Percentiles rank a stretch among this genome's conserved stretches.
These are phyloP conservation scores for Ganoderma multipileum DNA, from an alignment of 1,284 basidiomycete species.

Conservation along the genomic window DNA sequence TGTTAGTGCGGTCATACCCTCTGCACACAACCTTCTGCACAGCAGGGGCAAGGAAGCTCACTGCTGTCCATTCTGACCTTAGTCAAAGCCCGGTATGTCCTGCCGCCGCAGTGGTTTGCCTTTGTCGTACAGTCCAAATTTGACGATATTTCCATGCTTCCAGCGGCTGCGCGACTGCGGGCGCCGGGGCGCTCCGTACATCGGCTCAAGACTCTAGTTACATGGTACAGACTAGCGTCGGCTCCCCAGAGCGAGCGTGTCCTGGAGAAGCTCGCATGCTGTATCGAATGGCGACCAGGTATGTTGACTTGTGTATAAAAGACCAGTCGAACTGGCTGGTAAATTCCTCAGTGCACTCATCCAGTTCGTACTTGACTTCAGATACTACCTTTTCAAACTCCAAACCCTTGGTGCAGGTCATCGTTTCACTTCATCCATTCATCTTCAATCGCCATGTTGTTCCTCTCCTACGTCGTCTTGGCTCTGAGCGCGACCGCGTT, in stretches of 20 bases:
- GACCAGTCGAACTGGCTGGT: neutral
- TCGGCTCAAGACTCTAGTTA: neutral
- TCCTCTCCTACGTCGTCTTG: conserved; percentile 10
- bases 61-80: neutral
- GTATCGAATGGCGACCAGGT: neutral
- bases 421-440: neutral
- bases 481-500: conserved; percentile 8
- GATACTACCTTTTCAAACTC: neutral
- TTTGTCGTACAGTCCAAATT: neutral
- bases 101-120: conserved; percentile 5
- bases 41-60: neutral
- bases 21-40: neutral
- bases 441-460: neutral
- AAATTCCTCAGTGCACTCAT: neutral
- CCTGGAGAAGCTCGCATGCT: neutral
- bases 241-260: neutral
- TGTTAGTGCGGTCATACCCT: neutral
- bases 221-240: neutral
- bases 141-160: neutral
- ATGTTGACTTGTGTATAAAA: neutral
- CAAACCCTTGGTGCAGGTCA: neutral
- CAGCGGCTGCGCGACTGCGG: neutral
- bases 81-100: neutral
- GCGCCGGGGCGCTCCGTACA: neutral
- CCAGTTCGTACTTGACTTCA: neutral